Base-by-base conservation (phyloP, 495 filamentous ascomycete genomes). In the Neurospora sp. region DNA sequence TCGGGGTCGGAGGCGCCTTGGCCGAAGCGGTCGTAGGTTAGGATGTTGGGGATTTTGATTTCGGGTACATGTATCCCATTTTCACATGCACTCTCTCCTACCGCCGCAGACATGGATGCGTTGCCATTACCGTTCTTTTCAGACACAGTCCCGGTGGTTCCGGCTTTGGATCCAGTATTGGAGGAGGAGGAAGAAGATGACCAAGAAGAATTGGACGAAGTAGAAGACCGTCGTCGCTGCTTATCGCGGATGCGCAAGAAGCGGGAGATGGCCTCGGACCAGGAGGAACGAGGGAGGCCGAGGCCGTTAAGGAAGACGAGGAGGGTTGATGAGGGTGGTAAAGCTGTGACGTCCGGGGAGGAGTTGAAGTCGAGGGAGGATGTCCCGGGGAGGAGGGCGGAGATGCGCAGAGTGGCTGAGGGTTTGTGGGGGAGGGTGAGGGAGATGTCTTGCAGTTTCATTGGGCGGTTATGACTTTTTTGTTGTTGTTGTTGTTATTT, bases 301-400 rank as follows among this genome's bases (percentile, higher is more conserved):
- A 91, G 84, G 17, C 90, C 90, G 76, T 91, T 92, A 62, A 91
- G 80, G 75, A 89, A 91, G 71, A 92, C 85, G 66, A 91, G 73
- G 28, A 90, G 83, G n/a, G 28, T 75, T 69, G 15, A 79, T 73
- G 39, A 78, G 59, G 48, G 73, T 73, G 36, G 71, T 76, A 36
- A 59, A 31, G 28, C n/a, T 37, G 21, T 6, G 70, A 34, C 21
- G 73, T 37, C 4, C 17, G 39, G 54, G 11, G 9, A 39, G 54
- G 28, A 19, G 54, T 66, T 31, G 54, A 66, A 66, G 13, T 66
- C 28, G 13, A 28, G 15, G 2, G 24, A 9, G 39, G 39, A 66
- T 31, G 28, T 66, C 24, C 54, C 28, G 5, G 76, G 74, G n/a
- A 66, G 39, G 37, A 39, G 48, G 45, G 74, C 62, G 0, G 79